Conservation (phyloP, 169 alveolate species). For the Plasmodium adleri region DNA sequence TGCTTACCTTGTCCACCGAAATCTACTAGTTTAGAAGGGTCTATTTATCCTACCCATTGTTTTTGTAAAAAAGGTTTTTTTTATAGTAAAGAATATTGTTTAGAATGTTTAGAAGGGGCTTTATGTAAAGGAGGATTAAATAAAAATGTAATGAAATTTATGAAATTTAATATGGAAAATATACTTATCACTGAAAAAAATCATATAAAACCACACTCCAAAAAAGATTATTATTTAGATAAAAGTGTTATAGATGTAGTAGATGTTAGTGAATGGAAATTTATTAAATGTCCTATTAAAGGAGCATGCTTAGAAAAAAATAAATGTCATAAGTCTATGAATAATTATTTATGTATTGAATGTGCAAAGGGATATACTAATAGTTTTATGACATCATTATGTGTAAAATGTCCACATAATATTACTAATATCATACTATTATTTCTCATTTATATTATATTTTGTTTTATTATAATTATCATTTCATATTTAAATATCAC, state of each 20-base stretch:
- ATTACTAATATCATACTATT: conserved; percentile 73
- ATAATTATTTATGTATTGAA: conserved; percentile 87
- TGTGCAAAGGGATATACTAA: conserved; percentile 88
- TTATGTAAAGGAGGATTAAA: conserved; percentile 87
- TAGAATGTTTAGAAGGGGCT: conserved; percentile 88
- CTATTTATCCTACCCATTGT: conserved; percentile 86
- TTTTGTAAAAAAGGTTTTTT: conserved; percentile 87
- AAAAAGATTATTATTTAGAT: conserved; percentile 85
- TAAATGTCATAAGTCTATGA: conserved; percentile 86
- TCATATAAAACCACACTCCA: conserved; percentile 88
- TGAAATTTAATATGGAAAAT: conserved; percentile 71
- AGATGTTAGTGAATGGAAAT: conserved; percentile 87
- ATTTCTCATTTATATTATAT: conserved; percentile 78
- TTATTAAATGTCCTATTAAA: conserved; percentile 87
- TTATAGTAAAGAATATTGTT: conserved; percentile 85
- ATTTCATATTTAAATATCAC: conserved; percentile 89
- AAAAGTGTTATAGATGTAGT: conserved; percentile 76
- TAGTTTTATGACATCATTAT: conserved; percentile 82
- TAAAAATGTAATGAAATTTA: conserved; percentile 37
- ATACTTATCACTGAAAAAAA: conserved; percentile 75
- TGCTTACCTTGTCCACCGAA: conserved; percentile 87
- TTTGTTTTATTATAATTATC: conserved; percentile 84
- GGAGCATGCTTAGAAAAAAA: conserved; percentile 86
- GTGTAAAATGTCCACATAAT: conserved; percentile 84
- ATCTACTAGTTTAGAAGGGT: conserved; percentile 86